phyloP scores from a whole-genome alignment of 129 eudicot species.

The Scalesia atractyloides region DNA sequence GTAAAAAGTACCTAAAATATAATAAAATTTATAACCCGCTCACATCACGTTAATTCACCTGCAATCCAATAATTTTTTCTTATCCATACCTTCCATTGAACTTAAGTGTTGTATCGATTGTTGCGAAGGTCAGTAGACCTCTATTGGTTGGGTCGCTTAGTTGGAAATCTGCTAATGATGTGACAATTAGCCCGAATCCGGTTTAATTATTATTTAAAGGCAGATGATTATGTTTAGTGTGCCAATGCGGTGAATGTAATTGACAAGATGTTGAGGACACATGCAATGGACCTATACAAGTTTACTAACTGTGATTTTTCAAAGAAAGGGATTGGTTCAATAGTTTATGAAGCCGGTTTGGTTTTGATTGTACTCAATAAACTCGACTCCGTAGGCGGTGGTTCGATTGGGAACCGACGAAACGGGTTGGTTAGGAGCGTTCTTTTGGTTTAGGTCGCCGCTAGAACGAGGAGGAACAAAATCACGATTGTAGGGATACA shows the following conservation, averaged over 20 bases:
- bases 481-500: too few relatives aligned
- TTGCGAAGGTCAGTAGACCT: constrained; percentile 11
- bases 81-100: constrained; percentile 19
- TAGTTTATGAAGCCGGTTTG: too few relatives aligned
- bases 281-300: constrained; percentile 40
- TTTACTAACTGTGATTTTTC: constrained; percentile 17
- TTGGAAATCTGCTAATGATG: constrained; percentile 2
- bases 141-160: constrained; percentile 10
- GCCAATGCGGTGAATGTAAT: constrained; percentile 12
- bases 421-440: too few relatives aligned
- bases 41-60: too few relatives aligned
- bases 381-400: too few relatives aligned
- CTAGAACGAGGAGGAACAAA: too few relatives aligned
- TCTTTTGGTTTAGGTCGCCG: too few relatives aligned
- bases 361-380: too few relatives aligned
- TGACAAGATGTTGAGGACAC: constrained; percentile 22
- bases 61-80: constrained; percentile 5
- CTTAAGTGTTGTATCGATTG: constrained; percentile 9
- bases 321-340: too few relatives aligned
- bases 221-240: constrained; percentile 17
- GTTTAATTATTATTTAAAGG: constrained; percentile 16
- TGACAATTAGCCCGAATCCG: constrained; percentile 18
- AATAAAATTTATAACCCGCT: too few relatives aligned
- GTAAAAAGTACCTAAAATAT: too few relatives aligned
- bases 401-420: too few relatives aligned